These are phyloP conservation scores for Capsella bursapastoris DNA, from an alignment of 345 rosid species.

Conservation along the genomic window DNA sequence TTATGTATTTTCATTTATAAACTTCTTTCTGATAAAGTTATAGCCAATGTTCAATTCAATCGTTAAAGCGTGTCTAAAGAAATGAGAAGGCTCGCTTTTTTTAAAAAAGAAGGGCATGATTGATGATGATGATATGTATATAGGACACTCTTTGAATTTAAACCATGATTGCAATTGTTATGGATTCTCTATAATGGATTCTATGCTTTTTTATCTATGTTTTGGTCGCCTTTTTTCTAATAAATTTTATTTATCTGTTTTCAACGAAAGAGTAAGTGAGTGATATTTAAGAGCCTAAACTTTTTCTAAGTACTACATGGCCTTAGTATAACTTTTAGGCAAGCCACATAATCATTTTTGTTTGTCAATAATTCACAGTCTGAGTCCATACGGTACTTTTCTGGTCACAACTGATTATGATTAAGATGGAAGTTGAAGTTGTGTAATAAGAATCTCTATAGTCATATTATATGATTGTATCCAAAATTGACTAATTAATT, in stretches of 20 bases:
- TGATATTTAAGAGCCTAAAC: too few relatives aligned
- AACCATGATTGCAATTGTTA: constrained; percentile 22
- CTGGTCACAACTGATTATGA: background rate
- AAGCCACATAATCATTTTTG: background rate
- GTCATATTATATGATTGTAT: background rate
- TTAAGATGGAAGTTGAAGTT: background rate
- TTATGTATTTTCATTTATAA: too few relatives aligned
- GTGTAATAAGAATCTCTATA: background rate
- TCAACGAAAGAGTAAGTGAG: background rate
- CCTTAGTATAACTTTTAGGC: background rate
- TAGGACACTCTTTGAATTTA: constrained; percentile 11
- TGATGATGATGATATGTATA: constrained; percentile 18
- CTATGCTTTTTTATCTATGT: background rate
- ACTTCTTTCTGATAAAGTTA: too few relatives aligned
- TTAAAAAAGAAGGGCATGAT: background rate
- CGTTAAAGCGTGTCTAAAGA: background rate
- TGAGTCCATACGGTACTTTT: background rate
- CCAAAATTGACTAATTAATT: background rate
- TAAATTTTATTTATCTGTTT: too few relatives aligned
- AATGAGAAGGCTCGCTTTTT: constrained; percentile 14
- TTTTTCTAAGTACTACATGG: too few relatives aligned
- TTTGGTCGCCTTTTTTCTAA: background rate
- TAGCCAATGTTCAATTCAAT: background rate
- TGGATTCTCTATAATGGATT: background rate
- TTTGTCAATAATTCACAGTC: too few relatives aligned